Evolutionary conservation across 75 land plant species (phyloP).

Genomic region (Isoetes taiwanensis): DNA sequence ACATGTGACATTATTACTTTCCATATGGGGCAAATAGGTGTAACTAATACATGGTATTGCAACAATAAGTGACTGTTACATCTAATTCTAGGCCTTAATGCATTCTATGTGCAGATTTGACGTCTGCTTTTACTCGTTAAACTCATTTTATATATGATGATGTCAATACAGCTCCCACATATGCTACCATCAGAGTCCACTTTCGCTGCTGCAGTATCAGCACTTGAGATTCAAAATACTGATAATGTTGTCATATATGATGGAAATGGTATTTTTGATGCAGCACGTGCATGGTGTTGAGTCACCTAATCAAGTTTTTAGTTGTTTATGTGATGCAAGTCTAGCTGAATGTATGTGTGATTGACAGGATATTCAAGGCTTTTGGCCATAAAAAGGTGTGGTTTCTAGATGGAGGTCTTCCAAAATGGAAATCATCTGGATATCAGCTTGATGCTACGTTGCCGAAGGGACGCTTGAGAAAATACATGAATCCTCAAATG

Average conservation of each 20-base stretch:
- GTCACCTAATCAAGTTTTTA: neutral
- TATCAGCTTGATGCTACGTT: neutral
- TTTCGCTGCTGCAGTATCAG: neutral
- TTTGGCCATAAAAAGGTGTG: neutral
- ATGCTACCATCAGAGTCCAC: slow-evolving; percentile 1
- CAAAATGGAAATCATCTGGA: neutral
- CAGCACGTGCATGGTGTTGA: neutral
- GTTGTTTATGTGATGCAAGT: too few species aligned
- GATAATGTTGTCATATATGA: slow-evolving; percentile 1
- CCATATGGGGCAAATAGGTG: too few species aligned
- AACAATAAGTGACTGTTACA: too few species aligned
- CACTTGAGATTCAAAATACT: neutral
- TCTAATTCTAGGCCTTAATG: too few species aligned
- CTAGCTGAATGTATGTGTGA: too few species aligned
- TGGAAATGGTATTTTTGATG: neutral
- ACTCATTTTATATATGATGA: too few species aligned
- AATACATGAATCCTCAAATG: neutral
- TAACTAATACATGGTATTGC: too few species aligned
- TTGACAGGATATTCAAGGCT: neutral
- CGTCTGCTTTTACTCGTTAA: too few species aligned
- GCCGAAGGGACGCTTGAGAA: neutral
- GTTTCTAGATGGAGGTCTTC: neutral
- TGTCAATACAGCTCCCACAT: slow-evolving; percentile 7
- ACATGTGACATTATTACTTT: too few species aligned
- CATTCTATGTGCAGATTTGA: too few species aligned